These are phyloP conservation scores for Abrus pulchellus DNA, from an alignment of 306 rosid genomes.

Conservation along the genomic window DNA sequence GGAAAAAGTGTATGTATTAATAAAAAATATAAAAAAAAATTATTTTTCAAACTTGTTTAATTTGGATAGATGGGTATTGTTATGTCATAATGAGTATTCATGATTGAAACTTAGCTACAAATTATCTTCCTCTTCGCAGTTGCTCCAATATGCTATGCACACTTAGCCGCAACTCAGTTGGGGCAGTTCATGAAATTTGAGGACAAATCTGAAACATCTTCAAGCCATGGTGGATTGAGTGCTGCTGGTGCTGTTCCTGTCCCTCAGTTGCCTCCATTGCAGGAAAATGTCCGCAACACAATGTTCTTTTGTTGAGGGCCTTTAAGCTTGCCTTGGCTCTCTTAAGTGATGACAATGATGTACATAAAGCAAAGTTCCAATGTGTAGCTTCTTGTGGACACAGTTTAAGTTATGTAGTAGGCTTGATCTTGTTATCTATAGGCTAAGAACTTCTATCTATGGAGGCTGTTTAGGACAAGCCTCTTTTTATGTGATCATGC, in stretches of 20 bases:
- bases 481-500: neutral
- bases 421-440: conserved; percentile 21
- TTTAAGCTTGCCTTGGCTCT: neutral
- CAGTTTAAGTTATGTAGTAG: neutral
- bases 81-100: neutral
- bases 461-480: neutral
- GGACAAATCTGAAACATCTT: conserved; percentile 80
- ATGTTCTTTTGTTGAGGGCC: conserved; percentile 84
- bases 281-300: conserved; percentile 73
- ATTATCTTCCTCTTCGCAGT: conserved; percentile 55
- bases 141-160: conserved; percentile 94
- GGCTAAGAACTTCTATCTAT: neutral
- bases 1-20: no score
- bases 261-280: conserved; percentile 79
- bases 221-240: conserved; percentile 80
- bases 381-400: neutral
- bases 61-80: neutral
- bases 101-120: neutral
- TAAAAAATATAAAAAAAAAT: no score
- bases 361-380: conserved; percentile 42
- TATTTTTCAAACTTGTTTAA: no score
- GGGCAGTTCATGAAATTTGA: conserved; percentile 87
- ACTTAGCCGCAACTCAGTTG: conserved; percentile 86
- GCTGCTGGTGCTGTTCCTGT: conserved; percentile 79
- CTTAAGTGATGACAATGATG: neutral